phyloP scores from a whole-genome alignment of 1,284 basidiomycete genomes.

The Kalmanozyma brasiliensis region DNA sequence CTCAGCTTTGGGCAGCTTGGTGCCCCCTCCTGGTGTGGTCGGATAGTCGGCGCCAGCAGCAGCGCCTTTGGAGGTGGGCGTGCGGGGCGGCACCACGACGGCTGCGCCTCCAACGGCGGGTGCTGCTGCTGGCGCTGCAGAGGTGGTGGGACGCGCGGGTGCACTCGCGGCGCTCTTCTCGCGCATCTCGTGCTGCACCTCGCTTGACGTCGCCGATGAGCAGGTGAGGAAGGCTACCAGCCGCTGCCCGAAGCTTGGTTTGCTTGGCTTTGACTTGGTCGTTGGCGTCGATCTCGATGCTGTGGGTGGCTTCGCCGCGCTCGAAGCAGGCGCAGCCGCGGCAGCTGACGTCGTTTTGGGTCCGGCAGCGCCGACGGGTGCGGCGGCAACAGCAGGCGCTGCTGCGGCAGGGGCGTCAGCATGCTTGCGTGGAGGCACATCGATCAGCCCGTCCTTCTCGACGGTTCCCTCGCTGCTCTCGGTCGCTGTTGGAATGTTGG shows the following conservation, averaged over 20 bases:
- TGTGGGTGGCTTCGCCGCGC: constrained; percentile 8
- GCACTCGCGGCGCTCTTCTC: constrained; percentile 25
- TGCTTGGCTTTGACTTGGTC: neutral
- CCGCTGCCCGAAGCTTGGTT: constrained; percentile 28
- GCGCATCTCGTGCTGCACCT: constrained; percentile 39
- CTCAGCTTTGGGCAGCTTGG: constrained; percentile 69
- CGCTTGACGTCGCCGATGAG: constrained; percentile 26
- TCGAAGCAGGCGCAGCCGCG: constrained; percentile 3
- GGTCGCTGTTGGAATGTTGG: constrained; percentile 2
- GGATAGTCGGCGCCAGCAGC: constrained; percentile 21
- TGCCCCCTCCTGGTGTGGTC: constrained; percentile 58
- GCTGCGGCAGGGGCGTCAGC: neutral
- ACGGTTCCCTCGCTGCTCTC: constrained; percentile 38
- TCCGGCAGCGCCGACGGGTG: neutral
- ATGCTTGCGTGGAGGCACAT: constrained; percentile 25
- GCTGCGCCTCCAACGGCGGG: neutral
- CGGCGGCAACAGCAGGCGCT: neutral
- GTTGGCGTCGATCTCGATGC: constrained; percentile 11
- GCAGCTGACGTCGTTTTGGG: constrained; percentile 1
- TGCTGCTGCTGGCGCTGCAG: constrained; percentile 3
- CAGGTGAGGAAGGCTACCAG: constrained; percentile 55
- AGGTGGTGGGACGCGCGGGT: constrained; percentile 6
- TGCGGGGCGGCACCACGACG: constrained; percentile 21
- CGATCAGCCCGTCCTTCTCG: constrained; percentile 37
- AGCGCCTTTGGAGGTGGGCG: constrained; percentile 26